Evolutionary conservation across 2,329 filamentous ascomycete genomes (phyloP).

Genomic region (Talaromyces sp.): DNA sequence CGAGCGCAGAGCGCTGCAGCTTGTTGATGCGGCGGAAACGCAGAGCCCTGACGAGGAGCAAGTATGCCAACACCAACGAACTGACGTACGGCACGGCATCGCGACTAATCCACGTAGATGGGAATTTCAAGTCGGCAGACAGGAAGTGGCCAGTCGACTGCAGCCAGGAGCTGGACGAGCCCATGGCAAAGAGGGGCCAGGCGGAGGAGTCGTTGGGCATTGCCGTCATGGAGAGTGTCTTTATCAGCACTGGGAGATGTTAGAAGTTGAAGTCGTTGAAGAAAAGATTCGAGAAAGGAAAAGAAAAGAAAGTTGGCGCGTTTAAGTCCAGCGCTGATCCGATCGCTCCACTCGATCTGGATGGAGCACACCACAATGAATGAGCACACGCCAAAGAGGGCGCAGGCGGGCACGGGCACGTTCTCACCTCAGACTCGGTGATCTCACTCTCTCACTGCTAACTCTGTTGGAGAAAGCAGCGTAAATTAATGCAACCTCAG

Average conservation of each 20-base stretch:
- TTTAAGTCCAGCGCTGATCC: not conserved
- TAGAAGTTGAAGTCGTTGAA: not conserved
- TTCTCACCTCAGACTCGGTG: not conserved
- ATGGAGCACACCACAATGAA: not conserved
- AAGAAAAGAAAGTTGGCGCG: not conserved
- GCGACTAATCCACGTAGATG: not conserved
- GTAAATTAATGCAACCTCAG: not conserved
- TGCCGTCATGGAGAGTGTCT: not conserved
- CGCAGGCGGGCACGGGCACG: not conserved
- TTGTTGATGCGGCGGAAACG: conserved; percentile 30
- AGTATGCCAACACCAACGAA: not conserved
- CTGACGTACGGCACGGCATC: not conserved
- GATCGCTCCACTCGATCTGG: not conserved
- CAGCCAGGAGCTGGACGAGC: not conserved
- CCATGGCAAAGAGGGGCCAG: not conserved
- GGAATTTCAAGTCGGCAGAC: not conserved
- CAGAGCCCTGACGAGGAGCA: conserved; percentile 19
- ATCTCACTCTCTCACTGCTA: not conserved
- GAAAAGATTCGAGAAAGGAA: not conserved
- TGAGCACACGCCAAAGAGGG: not conserved
- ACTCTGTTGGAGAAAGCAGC: not conserved
- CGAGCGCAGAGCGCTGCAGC: conserved; percentile 39
- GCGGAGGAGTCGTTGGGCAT: not conserved
- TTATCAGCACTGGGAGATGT: not conserved
- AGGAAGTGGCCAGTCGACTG: not conserved